A percentile compares a stretch with the other conserved stretches of the same genome.
Conservation (phyloP, 129 eudicot genomes). For the Centella asiatica region DNA sequence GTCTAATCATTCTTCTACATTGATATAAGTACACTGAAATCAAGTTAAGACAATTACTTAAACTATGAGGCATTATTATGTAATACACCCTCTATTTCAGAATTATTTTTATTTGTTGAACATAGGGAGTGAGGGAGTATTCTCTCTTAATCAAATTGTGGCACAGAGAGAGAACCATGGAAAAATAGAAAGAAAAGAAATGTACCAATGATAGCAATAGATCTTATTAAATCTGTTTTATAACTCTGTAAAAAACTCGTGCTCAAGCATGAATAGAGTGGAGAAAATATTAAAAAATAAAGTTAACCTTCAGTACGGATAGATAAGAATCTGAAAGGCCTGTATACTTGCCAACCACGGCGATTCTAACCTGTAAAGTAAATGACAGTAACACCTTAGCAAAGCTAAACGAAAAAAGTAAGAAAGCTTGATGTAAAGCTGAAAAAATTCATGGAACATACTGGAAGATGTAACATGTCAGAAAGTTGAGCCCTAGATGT, state of each 20-base stretch:
- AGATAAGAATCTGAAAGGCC: conserved; percentile 55
- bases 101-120: too few relatives aligned
- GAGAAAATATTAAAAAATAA: not conserved
- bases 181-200: not conserved
- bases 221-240: not conserved
- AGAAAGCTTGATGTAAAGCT: not conserved
- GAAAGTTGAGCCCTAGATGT: conserved; percentile 38
- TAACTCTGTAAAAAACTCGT: not conserved
- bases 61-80: too few relatives aligned
- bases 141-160: too few relatives aligned
- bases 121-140: too few relatives aligned
- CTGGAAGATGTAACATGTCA: conserved; percentile 36
- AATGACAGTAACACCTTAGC: not conserved
- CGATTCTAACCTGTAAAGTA: conserved; percentile 43
- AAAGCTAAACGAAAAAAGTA: not conserved
- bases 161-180: too few relatives aligned
- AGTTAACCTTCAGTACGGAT: conserved; percentile 48
- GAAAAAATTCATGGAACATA: conserved; percentile 1
- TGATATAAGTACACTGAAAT: too few relatives aligned
- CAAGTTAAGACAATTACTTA: too few relatives aligned
- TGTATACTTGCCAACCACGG: conserved; percentile 64
- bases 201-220: too few relatives aligned
- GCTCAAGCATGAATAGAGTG: not conserved
- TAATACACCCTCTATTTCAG: too few relatives aligned
- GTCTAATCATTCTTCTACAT: too few relatives aligned